phyloP scores from a whole-genome alignment of 441 rosid genomes.

The Cnidoscolus chayamansa region DNA sequence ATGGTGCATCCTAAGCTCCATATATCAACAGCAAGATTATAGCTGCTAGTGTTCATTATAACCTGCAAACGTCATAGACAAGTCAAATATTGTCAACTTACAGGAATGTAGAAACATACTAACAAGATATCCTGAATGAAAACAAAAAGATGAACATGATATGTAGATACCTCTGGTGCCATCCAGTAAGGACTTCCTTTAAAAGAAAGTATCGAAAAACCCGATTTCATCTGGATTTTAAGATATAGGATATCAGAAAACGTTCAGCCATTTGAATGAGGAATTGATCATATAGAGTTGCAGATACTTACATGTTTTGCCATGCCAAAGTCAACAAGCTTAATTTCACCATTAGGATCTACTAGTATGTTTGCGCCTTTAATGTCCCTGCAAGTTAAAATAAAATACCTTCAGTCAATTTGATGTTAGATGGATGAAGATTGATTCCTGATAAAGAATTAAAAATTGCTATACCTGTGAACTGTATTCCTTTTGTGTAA shows the following conservation, averaged over 20 bases:
- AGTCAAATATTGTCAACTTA: neutral
- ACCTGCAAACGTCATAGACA: constrained; percentile 9
- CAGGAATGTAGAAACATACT: neutral
- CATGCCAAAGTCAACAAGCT: constrained; percentile 22
- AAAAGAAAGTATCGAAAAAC: constrained; percentile 12
- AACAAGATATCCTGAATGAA: neutral
- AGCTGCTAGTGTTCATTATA: constrained; percentile 13
- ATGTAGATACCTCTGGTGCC: constrained; percentile 18
- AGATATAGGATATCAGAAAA: neutral
- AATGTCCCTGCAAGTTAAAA: constrained; percentile 15
- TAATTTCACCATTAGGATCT: constrained; percentile 18
- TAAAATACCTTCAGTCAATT: neutral
- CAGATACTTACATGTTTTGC: constrained; percentile 16
- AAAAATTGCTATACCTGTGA: constrained; percentile 6
- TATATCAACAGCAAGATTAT: constrained; percentile 28
- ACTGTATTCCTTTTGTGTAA: constrained; percentile 21
- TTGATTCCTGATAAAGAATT: neutral
- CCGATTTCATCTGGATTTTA: constrained; percentile 5
- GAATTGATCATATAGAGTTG: neutral
- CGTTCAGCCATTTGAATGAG: neutral
- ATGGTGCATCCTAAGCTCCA: constrained; percentile 86
- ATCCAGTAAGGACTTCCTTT: constrained; percentile 23
- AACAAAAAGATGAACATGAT: neutral
- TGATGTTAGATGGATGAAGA: neutral
- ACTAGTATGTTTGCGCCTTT: constrained; percentile 26